Evolutionary conservation across 768 basidiomycete genomes (phyloP).

Genomic region (Russula sp.): DNA sequence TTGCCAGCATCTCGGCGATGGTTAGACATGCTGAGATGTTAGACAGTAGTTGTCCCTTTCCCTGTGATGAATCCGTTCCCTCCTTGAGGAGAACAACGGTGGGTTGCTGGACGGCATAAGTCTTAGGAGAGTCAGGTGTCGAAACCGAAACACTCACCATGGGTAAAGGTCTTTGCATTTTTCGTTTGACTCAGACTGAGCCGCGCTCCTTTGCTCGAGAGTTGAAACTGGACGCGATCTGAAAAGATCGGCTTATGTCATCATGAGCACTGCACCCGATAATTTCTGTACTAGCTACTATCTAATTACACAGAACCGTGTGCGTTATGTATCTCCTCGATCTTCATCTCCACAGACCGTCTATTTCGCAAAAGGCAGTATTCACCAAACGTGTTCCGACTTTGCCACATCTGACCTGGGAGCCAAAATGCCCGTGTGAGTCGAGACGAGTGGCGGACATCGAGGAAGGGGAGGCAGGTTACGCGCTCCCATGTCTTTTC

Average conservation of each 20-base stretch:
- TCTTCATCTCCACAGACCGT: conserved; percentile 31
- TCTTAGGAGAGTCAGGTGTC: background rate
- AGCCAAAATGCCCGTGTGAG: conserved; percentile 77
- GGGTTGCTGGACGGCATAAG: conserved; percentile 65
- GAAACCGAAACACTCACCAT: conserved; percentile 20
- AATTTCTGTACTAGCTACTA: too few relatives aligned
- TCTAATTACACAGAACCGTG: background rate
- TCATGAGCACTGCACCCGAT: background rate
- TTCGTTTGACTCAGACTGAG: conserved; percentile 25
- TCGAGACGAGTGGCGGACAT: conserved; percentile 64
- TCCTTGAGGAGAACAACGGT: conserved; percentile 94
- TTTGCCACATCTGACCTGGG: conserved; percentile 65
- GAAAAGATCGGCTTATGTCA: conserved; percentile 18
- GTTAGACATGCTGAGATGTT: conserved; percentile 97
- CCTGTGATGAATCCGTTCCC: conserved; percentile 95
- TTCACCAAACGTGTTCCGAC: conserved; percentile 74
- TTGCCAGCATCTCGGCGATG: conserved; percentile 84
- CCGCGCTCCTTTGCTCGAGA: background rate
- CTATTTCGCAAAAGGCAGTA: conserved; percentile 81
- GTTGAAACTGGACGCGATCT: background rate
- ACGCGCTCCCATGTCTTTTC: conserved; percentile 71
- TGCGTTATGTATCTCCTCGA: conserved; percentile 12
- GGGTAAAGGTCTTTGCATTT: conserved; percentile 70
- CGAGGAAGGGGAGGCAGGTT: conserved; percentile 78
- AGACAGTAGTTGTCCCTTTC: conserved; percentile 84